Evolutionary conservation across 1,284 basidiomycete species (phyloP), one percentile per base, ranked within the genome.

Genomic region (Fomitopsis pinicola): DNA sequence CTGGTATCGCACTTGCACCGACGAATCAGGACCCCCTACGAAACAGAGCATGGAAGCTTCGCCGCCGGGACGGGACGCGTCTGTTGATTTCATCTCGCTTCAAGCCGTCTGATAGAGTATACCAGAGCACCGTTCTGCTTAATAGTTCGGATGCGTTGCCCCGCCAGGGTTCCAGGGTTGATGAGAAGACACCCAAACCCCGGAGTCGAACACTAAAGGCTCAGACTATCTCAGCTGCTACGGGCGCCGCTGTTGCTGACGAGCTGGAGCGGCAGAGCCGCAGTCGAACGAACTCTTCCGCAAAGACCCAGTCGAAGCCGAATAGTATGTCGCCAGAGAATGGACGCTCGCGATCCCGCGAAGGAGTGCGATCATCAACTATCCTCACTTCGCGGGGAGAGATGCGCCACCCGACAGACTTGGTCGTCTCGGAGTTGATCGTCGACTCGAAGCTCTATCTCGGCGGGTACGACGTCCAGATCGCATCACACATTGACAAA

Each of bases 361-460:
- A 76, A 36, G 64, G 65, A 52, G 63, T 72, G 61, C 73, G 76
- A 33, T 71, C 74, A 1, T 66, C 80, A 0, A 83, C 84, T 14
- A 82, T 81, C 28, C 88, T 90, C 66, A 87, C 83, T 0, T 59
- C 80, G 57, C 85, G 84, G 55, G 85, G 84, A 44, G 84, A 86
- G 68, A 78, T 86, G 59, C 80, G 78, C 57, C 77, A 78, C 42
- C 75, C 79, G 10, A 79, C 79, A 54, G 88, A 92, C 69, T 73
- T 91, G 57, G 71, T 92, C 22, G 82, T 91, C 17, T 82, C 82
- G 15, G 91, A 93, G 72, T 71, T 92, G 33, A 81, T 92, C 22
- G 79, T 94, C 15, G 91, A 93, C 73, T 85, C 88, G 59, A 89
- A 87, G 71, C 76, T 90, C 55, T 93, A 90, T 75, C 82, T 84